Conservation (phyloP, 192 early-diverging fungal genomes). For the Gamsiella multidivaricata region DNA sequence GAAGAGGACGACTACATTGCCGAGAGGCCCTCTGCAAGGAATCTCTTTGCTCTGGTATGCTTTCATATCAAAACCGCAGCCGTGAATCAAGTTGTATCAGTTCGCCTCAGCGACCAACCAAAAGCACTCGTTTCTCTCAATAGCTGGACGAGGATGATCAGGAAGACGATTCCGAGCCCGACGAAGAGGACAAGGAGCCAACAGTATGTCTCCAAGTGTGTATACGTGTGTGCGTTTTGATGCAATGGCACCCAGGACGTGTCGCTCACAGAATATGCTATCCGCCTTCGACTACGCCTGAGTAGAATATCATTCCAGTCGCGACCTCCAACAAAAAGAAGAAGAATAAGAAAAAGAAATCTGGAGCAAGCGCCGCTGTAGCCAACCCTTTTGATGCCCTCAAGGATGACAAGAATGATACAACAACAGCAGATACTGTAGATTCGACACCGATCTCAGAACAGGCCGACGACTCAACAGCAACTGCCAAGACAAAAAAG, state of each 20-base stretch:
- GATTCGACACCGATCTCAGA: not conserved
- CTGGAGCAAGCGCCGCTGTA: conserved; percentile 16
- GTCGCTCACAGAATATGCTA: no score
- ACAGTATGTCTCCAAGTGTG: not conserved
- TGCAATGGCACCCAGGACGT: no score
- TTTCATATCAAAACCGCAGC: no score
- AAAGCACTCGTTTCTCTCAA: no score
- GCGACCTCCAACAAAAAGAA: conserved; percentile 51
- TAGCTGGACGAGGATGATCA: conserved; percentile 67
- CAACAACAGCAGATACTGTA: not conserved
- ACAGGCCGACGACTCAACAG: not conserved
- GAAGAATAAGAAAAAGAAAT: conserved; percentile 70
- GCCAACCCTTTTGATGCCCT: conserved; percentile 43
- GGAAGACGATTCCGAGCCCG: conserved; percentile 45
- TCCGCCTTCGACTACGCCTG: no score
- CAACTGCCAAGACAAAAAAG: conserved; percentile 48
- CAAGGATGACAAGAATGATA: conserved; percentile 18
- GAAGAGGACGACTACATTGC: conserved; percentile 47
- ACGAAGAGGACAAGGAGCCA: conserved; percentile 29
- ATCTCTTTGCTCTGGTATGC: conserved; percentile 72
- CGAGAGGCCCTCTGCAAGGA: conserved; percentile 51
- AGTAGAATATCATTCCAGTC: conserved; percentile 4
- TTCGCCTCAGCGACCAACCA: no score
- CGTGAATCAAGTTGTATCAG: not conserved
- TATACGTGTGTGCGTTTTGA: no score